Conservation (phyloP, 2,329 filamentous ascomycete genomes). For the Amauroascus niger region DNA sequence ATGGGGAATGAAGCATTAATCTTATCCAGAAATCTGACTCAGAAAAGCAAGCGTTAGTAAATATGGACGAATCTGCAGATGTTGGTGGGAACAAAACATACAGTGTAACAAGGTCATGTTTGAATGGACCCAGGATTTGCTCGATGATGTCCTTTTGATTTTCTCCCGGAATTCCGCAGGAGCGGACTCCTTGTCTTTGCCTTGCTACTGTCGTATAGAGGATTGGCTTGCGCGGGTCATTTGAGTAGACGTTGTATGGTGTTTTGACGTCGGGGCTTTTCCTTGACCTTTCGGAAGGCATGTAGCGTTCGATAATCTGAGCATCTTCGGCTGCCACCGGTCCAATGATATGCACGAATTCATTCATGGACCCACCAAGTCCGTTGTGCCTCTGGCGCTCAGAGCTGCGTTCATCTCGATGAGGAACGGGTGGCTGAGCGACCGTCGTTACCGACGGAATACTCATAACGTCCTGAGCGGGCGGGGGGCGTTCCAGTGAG, state of each 20-base stretch:
- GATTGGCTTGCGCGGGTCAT: conserved; percentile 38
- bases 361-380: conserved; percentile 24
- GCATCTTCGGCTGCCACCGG: conserved; percentile 52
- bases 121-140: conserved; percentile 49
- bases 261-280: conserved; percentile 33
- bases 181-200: conserved; percentile 40
- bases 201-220: conserved; percentile 43
- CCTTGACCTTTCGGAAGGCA: conserved; percentile 37
- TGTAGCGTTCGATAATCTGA: conserved; percentile 51
- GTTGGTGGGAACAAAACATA: conserved; percentile 33
- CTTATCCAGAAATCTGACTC: conserved; percentile 45
- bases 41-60: neutral
- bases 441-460: conserved; percentile 1
- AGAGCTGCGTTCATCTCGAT: neutral
- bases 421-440: neutral
- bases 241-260: conserved; percentile 44
- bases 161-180: conserved; percentile 35
- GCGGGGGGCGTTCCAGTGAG: neutral
- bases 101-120: conserved; percentile 43
- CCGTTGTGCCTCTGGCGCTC: conserved; percentile 10
- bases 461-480: conserved; percentile 6
- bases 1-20: conserved; percentile 54
- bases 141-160: conserved; percentile 49
- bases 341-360: conserved; percentile 48
- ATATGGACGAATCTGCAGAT: conserved; percentile 20